Conservation (phyloP, 169 alveolate genomes). For the Plasmodium cynomolgi region DNA sequence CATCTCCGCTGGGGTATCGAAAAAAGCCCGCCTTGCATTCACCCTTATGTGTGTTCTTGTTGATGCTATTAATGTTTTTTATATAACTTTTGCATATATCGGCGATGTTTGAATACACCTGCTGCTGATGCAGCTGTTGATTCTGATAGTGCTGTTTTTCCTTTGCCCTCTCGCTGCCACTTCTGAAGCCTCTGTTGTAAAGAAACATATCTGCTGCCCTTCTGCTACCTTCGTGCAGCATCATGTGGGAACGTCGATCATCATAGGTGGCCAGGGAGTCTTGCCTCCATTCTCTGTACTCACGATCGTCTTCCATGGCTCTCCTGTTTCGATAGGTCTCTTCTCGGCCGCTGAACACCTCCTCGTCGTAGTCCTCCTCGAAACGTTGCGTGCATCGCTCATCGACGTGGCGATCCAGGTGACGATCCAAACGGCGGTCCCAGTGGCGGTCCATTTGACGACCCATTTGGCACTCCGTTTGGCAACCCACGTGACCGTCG, state of each 20-base stretch:
- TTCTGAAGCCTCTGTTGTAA: neutral
- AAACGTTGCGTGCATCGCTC: neutral
- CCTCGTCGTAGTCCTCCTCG: neutral
- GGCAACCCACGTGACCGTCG: neutral
- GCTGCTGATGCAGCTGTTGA: neutral
- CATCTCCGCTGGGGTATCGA: neutral
- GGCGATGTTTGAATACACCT: constrained; percentile 18
- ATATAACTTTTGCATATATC: constrained; percentile 60
- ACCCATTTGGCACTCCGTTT: neutral
- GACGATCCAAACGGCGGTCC: neutral
- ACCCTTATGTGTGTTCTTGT: neutral
- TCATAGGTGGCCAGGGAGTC: neutral
- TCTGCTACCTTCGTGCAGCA: neutral
- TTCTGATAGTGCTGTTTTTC: neutral
- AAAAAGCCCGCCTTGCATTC: neutral
- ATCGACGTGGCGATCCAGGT: neutral
- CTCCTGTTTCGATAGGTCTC: neutral
- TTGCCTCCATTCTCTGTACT: constrained; percentile 3
- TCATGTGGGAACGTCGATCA: constrained; percentile 8
- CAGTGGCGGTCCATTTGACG: neutral
- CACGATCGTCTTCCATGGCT: neutral
- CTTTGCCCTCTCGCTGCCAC: neutral
- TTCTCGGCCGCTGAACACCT: neutral
- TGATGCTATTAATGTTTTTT: constrained; percentile 25
- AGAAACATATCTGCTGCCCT: neutral